These are phyloP conservation scores for Hypoxylon sp. DNA, from an alignment of 2,329 filamentous ascomycete genomes.

Conservation along the genomic window DNA sequence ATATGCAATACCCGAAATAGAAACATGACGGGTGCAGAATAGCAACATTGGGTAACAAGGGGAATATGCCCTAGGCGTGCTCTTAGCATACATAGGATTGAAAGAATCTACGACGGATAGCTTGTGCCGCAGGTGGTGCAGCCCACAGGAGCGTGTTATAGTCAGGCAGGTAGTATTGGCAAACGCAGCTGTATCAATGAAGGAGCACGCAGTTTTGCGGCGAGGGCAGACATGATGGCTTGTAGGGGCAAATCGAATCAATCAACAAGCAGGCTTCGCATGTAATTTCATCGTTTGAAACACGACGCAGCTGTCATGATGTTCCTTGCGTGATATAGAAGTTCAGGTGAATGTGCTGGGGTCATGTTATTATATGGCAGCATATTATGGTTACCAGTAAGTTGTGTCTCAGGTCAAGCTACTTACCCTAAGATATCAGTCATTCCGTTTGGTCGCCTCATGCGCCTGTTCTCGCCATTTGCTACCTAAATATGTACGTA, in stretches of 20 bases:
- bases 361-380: slow-evolving; percentile 32
- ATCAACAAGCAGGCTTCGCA: slow-evolving; percentile 29
- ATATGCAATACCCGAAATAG: slow-evolving; percentile 42
- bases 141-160: slow-evolving; percentile 28
- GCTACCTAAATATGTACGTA: not conserved
- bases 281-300: slow-evolving; percentile 39
- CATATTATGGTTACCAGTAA: slow-evolving; percentile 8
- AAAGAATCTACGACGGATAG: slow-evolving; percentile 17
- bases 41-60: slow-evolving; percentile 23
- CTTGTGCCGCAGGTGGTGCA: slow-evolving; percentile 32
- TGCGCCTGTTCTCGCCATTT: slow-evolving; percentile 5
- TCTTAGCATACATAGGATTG: slow-evolving; percentile 22
- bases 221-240: slow-evolving; percentile 37
- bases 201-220: slow-evolving; percentile 41
- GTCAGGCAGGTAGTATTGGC: slow-evolving; percentile 38
- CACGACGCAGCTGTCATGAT: slow-evolving; percentile 31
- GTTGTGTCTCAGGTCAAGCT: slow-evolving; percentile 31
- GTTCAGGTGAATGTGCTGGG: slow-evolving; percentile 18
- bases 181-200: slow-evolving; percentile 29
- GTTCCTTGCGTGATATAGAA: slow-evolving; percentile 30
- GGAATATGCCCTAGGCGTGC: slow-evolving; percentile 26
- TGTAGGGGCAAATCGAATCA: slow-evolving; percentile 30
- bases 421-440: not conserved
- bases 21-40: slow-evolving; percentile 39
- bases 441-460: slow-evolving; percentile 19